A percentile compares a stretch with the other conserved stretches of the same genome.
These are phyloP conservation scores for Lodderomyces orthopsilosis DNA, from an alignment of 1,139 yeast species.

Conservation along the genomic window DNA sequence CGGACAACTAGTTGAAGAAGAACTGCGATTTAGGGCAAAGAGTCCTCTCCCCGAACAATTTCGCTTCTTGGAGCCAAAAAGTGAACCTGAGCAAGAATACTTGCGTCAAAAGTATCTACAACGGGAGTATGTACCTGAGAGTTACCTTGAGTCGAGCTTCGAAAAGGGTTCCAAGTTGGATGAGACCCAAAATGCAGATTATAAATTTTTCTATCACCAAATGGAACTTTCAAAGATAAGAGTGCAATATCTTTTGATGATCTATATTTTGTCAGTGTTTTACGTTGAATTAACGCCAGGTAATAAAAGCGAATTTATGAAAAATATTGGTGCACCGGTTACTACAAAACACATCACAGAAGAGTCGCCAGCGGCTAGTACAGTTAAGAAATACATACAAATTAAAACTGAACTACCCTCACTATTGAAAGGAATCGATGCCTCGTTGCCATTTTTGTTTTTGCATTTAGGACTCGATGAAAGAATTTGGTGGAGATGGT, in stretches of 20 bases:
- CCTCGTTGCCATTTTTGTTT: conserved; percentile 26
- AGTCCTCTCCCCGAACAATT: conserved; percentile 19
- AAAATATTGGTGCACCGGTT: conserved; percentile 24
- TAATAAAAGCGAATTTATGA: conserved; percentile 25
- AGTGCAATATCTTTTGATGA: conserved; percentile 29
- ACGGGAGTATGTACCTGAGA: conserved; percentile 34
- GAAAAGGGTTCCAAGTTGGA: conserved; percentile 17
- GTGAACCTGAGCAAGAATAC: conserved; percentile 18
- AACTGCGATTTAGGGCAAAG: conserved; percentile 17
- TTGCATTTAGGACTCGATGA: conserved; percentile 30
- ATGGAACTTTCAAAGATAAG: conserved; percentile 30
- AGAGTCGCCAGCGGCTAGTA: conserved; percentile 27
- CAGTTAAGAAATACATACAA: conserved; percentile 21
- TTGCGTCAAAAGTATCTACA: conserved; percentile 22
- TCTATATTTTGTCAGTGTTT: conserved; percentile 30
- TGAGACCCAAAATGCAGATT: conserved; percentile 21
- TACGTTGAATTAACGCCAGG: conserved; percentile 27
- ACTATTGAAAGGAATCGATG: conserved; percentile 23
- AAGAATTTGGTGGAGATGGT: conserved; percentile 43
- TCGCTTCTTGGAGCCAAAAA: conserved; percentile 15
- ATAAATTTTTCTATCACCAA: conserved; percentile 23
- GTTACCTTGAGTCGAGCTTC: conserved; percentile 34
- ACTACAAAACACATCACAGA: conserved; percentile 38
- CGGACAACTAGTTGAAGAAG: conserved; percentile 31
- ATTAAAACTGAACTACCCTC: conserved; percentile 28